Conservation (phyloP, 805 yeast species). For the Myxozyma geophila region DNA sequence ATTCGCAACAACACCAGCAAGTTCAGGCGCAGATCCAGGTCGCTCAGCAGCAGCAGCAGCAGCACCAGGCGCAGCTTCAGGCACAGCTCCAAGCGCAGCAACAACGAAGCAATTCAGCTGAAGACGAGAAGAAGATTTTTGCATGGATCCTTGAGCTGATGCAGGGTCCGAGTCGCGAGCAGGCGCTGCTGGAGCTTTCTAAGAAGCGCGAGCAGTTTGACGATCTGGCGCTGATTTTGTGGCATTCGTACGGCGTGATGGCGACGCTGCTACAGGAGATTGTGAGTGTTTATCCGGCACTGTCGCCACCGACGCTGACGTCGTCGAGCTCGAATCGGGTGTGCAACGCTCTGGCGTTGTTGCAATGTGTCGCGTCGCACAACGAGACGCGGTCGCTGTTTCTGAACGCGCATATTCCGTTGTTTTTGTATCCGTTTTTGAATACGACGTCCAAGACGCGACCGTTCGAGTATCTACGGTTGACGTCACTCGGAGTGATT, state of each 20-base stretch:
- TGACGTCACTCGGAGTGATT: slow-evolving; percentile 93
- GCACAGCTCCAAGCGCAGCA: slow-evolving; percentile 28
- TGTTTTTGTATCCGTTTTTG: slow-evolving; percentile 89
- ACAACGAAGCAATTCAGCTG: slow-evolving; percentile 12
- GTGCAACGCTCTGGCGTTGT: slow-evolving; percentile 90
- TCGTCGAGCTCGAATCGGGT: slow-evolving; percentile 90
- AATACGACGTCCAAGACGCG: slow-evolving; percentile 90
- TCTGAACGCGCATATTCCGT: slow-evolving; percentile 86
- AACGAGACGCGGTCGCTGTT: slow-evolving; percentile 85
- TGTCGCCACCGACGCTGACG: slow-evolving; percentile 83
- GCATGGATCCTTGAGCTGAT: slow-evolving; percentile 89
- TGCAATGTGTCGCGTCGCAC: slow-evolving; percentile 97
- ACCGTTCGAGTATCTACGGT: slow-evolving; percentile 89
- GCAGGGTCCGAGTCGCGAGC: slow-evolving; percentile 88
- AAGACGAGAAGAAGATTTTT: slow-evolving; percentile 50
- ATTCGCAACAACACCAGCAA: slow-evolving; percentile 27
- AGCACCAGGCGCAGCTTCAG: slow-evolving; percentile 25
- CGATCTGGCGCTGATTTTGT: slow-evolving; percentile 86
- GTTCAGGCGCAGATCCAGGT: slow-evolving; percentile 19
- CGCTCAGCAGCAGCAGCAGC: slow-evolving; percentile 32
- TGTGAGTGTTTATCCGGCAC: slow-evolving; percentile 83
- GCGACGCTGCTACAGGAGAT: slow-evolving; percentile 88
- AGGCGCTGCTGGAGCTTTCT: slow-evolving; percentile 89
- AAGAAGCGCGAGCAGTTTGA: slow-evolving; percentile 94
- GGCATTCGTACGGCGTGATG: slow-evolving; percentile 98